Percentiles rank a stretch among this genome's conserved stretches.
Conservation (phyloP, 148 eudicot species). For the Oxyria digyna region DNA sequence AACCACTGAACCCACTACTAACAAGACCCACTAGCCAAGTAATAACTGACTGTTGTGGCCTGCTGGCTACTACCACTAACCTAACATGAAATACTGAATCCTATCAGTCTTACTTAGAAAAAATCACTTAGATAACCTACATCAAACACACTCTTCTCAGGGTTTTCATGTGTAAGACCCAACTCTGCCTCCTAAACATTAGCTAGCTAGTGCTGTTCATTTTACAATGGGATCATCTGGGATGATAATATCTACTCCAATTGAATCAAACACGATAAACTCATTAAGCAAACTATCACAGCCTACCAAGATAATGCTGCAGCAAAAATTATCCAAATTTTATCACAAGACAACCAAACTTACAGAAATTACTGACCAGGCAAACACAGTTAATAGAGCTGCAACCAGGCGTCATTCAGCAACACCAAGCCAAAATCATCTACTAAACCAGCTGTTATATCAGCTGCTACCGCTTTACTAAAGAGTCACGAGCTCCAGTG, state of each 20-base stretch:
- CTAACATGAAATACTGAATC: too few relatives aligned
- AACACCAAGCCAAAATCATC: not conserved
- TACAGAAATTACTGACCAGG: not conserved
- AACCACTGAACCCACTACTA: too few relatives aligned
- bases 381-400: not conserved
- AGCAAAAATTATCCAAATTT: not conserved
- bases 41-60: too few relatives aligned
- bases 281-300: not conserved
- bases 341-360: not conserved
- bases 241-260: not conserved
- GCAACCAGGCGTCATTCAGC: not conserved
- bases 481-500: constrained; percentile 21
- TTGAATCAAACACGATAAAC: too few relatives aligned
- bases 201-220: too few relatives aligned
- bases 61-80: too few relatives aligned
- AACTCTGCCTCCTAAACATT: too few relatives aligned
- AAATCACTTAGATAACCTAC: too few relatives aligned
- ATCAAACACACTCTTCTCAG: too few relatives aligned
- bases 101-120: too few relatives aligned
- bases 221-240: not conserved
- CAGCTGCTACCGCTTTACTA: constrained; percentile 11
- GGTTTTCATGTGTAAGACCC: too few relatives aligned
- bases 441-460: not conserved
- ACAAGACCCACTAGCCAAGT: too few relatives aligned
- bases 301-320: not conserved